A percentile compares a stretch with the other conserved stretches of the same genome.
Conservation (phyloP, 805 yeast species). For the Metschnikowia matae region DNA sequence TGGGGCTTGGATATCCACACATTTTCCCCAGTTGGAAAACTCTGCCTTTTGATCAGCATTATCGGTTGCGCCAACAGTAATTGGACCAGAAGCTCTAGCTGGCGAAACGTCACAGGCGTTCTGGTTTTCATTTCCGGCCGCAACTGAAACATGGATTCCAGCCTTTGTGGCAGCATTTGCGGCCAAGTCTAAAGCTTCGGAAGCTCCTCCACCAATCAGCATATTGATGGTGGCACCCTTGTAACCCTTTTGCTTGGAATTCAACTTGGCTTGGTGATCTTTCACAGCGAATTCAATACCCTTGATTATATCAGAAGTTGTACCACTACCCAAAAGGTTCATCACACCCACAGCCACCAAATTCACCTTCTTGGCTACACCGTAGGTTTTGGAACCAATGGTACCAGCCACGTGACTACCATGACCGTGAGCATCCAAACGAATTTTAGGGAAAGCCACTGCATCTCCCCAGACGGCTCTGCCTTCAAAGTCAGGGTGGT, state of each 20-base stretch:
- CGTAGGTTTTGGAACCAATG: slow-evolving; percentile 73
- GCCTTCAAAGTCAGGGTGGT: slow-evolving; percentile 75
- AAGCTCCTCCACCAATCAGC: slow-evolving; percentile 92
- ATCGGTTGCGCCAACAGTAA: slow-evolving; percentile 95
- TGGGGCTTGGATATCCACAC: slow-evolving; percentile 97
- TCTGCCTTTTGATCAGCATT: slow-evolving; percentile 86
- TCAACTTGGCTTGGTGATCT: slow-evolving; percentile 54
- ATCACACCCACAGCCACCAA: slow-evolving; percentile 82
- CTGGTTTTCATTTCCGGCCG: slow-evolving; percentile 92
- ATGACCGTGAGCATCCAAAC: slow-evolving; percentile 84
- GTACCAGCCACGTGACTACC: slow-evolving; percentile 99
- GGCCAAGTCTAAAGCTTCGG: slow-evolving; percentile 81
- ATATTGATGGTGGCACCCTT: slow-evolving; percentile 88
- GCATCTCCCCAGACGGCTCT: slow-evolving; percentile 87
- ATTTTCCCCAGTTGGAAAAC: slow-evolving; percentile 91
- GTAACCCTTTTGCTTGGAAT: slow-evolving; percentile 56
- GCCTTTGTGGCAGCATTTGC: slow-evolving; percentile 85
- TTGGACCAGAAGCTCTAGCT: slow-evolving; percentile 76
- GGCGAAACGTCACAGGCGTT: slow-evolving; percentile 94
- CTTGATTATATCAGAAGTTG: slow-evolving; percentile 78
- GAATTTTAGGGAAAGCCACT: slow-evolving; percentile 55
- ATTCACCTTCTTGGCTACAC: slow-evolving; percentile 79
- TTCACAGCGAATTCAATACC: slow-evolving; percentile 84
- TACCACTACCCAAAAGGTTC: slow-evolving; percentile 77
- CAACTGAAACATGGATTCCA: slow-evolving; percentile 90